Evolutionary conservation across 2,329 filamentous ascomycete genomes (phyloP).

Genomic region (Aspergillus sp.): DNA sequence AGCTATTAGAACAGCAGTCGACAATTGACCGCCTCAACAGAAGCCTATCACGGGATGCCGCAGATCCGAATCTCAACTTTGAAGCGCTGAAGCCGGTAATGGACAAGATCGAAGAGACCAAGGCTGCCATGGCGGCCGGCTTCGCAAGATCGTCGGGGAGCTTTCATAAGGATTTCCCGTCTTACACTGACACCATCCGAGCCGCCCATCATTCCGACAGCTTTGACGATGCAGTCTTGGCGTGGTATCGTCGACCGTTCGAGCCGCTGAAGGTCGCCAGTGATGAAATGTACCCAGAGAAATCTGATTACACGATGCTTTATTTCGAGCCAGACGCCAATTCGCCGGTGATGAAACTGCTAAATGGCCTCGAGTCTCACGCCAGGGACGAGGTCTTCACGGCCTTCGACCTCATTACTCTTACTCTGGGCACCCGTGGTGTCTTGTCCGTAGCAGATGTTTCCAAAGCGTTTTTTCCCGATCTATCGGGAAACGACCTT

Average conservation of each 20-base stretch:
- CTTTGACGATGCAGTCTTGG: conserved; percentile 45
- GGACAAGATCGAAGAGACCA: conserved; percentile 10
- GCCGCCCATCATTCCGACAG: conserved; percentile 17
- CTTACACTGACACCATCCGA: conserved; percentile 46
- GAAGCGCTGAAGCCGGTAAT: conserved; percentile 15
- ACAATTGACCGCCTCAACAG: conserved; percentile 21
- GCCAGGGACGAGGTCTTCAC: conserved; percentile 11
- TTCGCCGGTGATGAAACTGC: conserved; percentile 11
- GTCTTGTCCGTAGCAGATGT: conserved; percentile 19
- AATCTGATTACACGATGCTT: conserved; percentile 21
- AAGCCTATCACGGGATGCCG: conserved; percentile 15
- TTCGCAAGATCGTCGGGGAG: conserved; percentile 17
- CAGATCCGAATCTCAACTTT: conserved; percentile 12
- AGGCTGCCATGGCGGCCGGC: conserved; percentile 4
- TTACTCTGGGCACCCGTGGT: conserved; percentile 16
- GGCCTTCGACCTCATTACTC: conserved; percentile 17
- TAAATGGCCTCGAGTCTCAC: conserved; percentile 9
- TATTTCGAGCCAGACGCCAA: conserved; percentile 27
- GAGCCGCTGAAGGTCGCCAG: conserved; percentile 55
- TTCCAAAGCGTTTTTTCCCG: conserved; percentile 21
- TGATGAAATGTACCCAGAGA: conserved; percentile 59
- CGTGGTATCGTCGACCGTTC: conserved; percentile 60
- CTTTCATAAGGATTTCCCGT: conserved; percentile 26
- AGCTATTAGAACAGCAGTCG: conserved; percentile 9
- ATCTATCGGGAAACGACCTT: conserved; percentile 19